Base-by-base conservation (phyloP, 768 basidiomycete genomes). In the Cystoderma amianthinum region DNA sequence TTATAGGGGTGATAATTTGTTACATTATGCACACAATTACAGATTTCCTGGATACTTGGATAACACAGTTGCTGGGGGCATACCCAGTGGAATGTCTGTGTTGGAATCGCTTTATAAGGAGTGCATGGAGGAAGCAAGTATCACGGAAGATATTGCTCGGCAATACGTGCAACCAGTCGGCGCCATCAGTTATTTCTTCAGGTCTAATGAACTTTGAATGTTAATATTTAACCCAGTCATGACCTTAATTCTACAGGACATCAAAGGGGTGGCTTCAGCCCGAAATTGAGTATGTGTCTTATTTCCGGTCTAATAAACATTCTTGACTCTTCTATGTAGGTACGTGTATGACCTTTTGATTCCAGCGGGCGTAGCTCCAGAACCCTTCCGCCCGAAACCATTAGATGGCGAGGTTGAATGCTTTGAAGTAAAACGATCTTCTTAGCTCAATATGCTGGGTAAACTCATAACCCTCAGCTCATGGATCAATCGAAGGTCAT, bases 401-500 rank as follows among this genome's bases (percentile, higher is more conserved):
- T 67, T 77, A 16, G 96, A 99, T 49, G 93, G 90, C 18, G 96
- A 99, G 56, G 96, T 96, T 2, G 93, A 96, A 56, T 82, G 76
- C 1, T 99, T 99, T 50, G 79, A 91, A 66, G 93, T 92, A 42
- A 35, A 48, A n/a, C n/a, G n/a, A n/a, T n/a, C n/a, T n/a, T n/a
- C n/a, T 16, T 15, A 11, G 12, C 18, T 25, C 24, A 16, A 32
- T 9, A 37, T 38, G 3, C 21, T 42, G 5, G n/a, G n/a, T n/a
- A n/a, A n/a, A n/a, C n/a, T n/a, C n/a, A n/a, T n/a, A n/a, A n/a
- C n/a, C n/a, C n/a, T n/a, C 25, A 28, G 25, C 25, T 28, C 25
- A 28, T 28, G 25, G 25, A n/a, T 28, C n/a, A 7, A n/a, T 67
- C 72, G 1, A 71, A 76, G 21, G 73, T 94, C 13, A 64, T 85